Evolutionary conservation across 148 eudicot species (phyloP).

Genomic region (Rheum nobile): DNA sequence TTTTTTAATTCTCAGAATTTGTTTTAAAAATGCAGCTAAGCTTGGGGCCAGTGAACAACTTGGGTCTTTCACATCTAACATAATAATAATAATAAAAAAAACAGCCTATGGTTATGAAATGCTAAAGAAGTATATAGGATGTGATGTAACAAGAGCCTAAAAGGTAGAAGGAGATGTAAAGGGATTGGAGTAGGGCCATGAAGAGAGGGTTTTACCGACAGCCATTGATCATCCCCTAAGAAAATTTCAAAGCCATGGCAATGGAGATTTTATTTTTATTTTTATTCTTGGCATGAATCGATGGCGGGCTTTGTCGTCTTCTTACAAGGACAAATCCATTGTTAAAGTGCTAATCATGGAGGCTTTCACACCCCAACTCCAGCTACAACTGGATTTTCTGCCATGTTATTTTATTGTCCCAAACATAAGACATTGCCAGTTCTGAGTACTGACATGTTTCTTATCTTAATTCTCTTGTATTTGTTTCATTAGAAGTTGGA

Average conservation of each 20-base stretch:
- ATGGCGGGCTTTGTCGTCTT: not conserved
- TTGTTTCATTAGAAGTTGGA: not conserved
- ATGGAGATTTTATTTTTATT: not conserved
- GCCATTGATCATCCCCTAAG: not conserved
- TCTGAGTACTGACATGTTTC: not conserved
- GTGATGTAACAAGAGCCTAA: not conserved
- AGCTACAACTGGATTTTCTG: not conserved
- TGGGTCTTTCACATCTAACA: not conserved
- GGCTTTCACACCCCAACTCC: not conserved
- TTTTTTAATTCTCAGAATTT: no score
- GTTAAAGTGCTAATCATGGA: not conserved
- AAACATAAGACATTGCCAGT: not conserved
- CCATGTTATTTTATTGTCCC: not conserved
- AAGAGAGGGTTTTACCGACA: not conserved
- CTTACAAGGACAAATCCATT: not conserved
- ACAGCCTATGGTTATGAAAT: not conserved
- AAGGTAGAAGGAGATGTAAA: not conserved
- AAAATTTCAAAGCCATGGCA: slow-evolving; percentile 1
- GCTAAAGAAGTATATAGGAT: not conserved
- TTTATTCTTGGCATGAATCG: not conserved
- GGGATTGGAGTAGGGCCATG: not conserved
- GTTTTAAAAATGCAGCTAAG: not conserved
- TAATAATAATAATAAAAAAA: not conserved
- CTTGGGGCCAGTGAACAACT: not conserved
- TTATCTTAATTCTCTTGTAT: not conserved